Evolutionary conservation across 2,329 filamentous ascomycete species (phyloP), one percentile per base, ranked within the genome.

Genomic region (Cordyceps sp.): DNA sequence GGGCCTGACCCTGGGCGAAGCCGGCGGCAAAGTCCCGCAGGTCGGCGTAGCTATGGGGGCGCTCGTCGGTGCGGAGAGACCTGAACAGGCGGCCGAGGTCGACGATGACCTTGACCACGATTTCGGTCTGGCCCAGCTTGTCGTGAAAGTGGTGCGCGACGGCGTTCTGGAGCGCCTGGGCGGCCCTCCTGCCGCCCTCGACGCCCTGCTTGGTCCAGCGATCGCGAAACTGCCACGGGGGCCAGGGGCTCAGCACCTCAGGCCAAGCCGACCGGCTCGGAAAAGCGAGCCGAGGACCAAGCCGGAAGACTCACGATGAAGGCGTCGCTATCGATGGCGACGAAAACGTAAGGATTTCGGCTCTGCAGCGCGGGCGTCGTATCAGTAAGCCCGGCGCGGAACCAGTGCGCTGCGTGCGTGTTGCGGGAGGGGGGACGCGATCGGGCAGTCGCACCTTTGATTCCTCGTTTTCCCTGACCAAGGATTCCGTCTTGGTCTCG

Each of bases 251-350:
- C 27, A 29, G 22, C 4, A 15, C n/a, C n/a, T n/a, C n/a, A n/a
- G n/a, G n/a, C n/a, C n/a, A n/a, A n/a, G n/a, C n/a, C n/a, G n/a
- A n/a, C n/a, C n/a, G 26, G 20, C 13, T 14, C 5, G 10, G 17
- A 3, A 16, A 16, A 28, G 18, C 24, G 17, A 12, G 6, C 27
- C 8, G 20, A 24, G 31, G 16, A 3, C 7, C 9, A 33, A 26
- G 34, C n/a, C 27, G 31, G 24, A 16, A 16, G 31, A 44, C 45
- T 33, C 42, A 76, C 72, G 48, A 75, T 54, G 36, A 75, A 58
- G 28, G 69, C 68, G 47, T 78, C 66, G 24, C 72, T 73, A 46
- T 78, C 73, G 41, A 78, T 65, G 40, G 76, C 46, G 25, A 74
- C 61, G 39, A 69, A 50, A 43, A 75, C 57, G 47, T 78, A 78